These are phyloP conservation scores for Phlegmacium glaucopus DNA, from an alignment of 768 basidiomycete species.

Conservation along the genomic window DNA sequence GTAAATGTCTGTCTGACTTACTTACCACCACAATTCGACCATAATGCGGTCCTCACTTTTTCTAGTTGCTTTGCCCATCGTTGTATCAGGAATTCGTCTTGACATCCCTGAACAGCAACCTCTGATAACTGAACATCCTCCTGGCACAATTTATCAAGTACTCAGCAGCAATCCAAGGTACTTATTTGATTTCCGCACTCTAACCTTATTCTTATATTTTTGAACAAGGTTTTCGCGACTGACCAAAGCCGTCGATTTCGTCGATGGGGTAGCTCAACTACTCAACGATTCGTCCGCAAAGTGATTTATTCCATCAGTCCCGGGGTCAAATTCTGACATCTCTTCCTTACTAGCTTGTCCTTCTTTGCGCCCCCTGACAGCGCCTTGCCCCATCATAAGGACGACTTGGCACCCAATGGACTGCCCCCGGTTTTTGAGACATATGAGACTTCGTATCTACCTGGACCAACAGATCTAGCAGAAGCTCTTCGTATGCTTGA, in stretches of 20 bases:
- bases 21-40: too few species aligned
- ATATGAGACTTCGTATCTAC: constrained; percentile 21
- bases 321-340: not conserved
- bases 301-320: constrained; percentile 15
- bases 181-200: not conserved
- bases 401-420: constrained; percentile 1
- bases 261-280: constrained; percentile 32
- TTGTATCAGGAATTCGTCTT: not conserved
- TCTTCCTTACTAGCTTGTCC: constrained; percentile 36
- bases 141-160: constrained; percentile 18
- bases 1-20: too few species aligned
- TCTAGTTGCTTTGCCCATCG: too few species aligned
- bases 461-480: constrained; percentile 24
- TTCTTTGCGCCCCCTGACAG: constrained; percentile 51
- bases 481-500: constrained; percentile 36
- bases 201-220: not conserved
- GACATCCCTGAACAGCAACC: constrained; percentile 4
- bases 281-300: constrained; percentile 36
- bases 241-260: constrained; percentile 37
- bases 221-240: constrained; percentile 35
- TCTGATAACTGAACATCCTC: constrained; percentile 2
- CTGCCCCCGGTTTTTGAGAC: not conserved
- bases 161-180: constrained; percentile 19
- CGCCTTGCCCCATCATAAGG: constrained; percentile 28
- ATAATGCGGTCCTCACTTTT: too few species aligned